These are phyloP conservation scores for Apiospora malaysiana DNA, from an alignment of 2,329 filamentous ascomycete genomes.

Conservation along the genomic window DNA sequence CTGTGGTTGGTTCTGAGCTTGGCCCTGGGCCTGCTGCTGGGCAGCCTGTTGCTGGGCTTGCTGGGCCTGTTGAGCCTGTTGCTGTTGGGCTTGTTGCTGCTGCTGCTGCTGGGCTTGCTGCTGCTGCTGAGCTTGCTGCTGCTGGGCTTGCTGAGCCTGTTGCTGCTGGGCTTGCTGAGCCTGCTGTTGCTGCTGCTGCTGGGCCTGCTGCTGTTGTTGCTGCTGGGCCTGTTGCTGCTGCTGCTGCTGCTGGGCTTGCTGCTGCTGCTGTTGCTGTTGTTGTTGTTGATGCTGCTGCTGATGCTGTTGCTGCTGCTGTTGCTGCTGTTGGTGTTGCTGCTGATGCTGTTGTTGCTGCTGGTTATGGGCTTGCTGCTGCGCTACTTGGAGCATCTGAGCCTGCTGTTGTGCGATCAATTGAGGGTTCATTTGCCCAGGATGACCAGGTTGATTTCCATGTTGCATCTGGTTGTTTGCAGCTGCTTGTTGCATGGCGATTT, in stretches of 20 bases:
- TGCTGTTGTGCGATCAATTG: slow-evolving; percentile 46
- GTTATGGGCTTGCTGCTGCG: slow-evolving; percentile 41
- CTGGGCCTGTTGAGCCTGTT: slow-evolving; percentile 28
- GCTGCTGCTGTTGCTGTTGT: slow-evolving; percentile 31
- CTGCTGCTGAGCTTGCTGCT: slow-evolving; percentile 33
- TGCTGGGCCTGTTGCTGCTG: slow-evolving; percentile 46
- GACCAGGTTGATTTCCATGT: slow-evolving; percentile 41
- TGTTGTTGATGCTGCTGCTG: slow-evolving; percentile 33
- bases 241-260: slow-evolving; percentile 29
- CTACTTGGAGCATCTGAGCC: slow-evolving; percentile 36
- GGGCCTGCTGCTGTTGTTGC: slow-evolving; percentile 35
- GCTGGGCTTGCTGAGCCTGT: slow-evolving; percentile 43
- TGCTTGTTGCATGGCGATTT: slow-evolving; percentile 43
- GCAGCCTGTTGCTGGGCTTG: slow-evolving; percentile 27
- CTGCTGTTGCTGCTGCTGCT: slow-evolving; percentile 33
- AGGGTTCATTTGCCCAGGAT: slow-evolving; percentile 46
- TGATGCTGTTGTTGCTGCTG: slow-evolving; percentile 37
- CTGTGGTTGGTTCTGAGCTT: slow-evolving; percentile 31
- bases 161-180: slow-evolving; percentile 37
- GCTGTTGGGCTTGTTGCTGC: slow-evolving; percentile 24
- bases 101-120: slow-evolving; percentile 19
- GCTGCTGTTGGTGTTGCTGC: slow-evolving; percentile 43
- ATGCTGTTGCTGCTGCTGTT: slow-evolving; percentile 31
- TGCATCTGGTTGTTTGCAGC: slow-evolving; percentile 48
- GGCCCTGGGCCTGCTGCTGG: slow-evolving; percentile 33